Percentiles rank a stretch among this genome's conserved stretches.
phyloP scores from a whole-genome alignment of 2,329 filamentous ascomycete genomes.

The Calycina herbarum region DNA sequence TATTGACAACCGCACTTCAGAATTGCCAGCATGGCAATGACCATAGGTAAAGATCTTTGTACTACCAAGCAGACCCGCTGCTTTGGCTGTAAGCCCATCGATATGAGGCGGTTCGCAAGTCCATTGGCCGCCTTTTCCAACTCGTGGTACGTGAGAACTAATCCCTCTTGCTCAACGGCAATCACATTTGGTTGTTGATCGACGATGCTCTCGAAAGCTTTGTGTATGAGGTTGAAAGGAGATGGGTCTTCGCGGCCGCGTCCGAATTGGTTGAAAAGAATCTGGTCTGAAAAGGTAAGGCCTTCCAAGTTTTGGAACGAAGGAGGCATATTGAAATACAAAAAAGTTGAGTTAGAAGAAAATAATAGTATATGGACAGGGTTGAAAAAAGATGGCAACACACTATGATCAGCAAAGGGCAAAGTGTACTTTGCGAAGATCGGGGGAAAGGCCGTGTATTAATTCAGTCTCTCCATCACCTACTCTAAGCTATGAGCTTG shows the following conservation, averaged over 20 bases:
- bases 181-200: constrained; percentile 39
- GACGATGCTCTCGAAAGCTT: constrained; percentile 38
- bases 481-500: neutral
- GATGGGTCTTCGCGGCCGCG: constrained; percentile 31
- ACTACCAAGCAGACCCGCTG: constrained; percentile 56
- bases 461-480: neutral
- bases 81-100: constrained; percentile 43
- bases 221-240: constrained; percentile 39
- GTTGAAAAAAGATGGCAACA: neutral
- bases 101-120: constrained; percentile 44
- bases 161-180: constrained; percentile 42
- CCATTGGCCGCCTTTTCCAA: constrained; percentile 46
- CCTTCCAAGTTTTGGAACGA: constrained; percentile 17
- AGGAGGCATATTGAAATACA: constrained; percentile 13
- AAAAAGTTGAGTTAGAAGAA: neutral
- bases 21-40: constrained; percentile 56
- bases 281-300: constrained; percentile 16
- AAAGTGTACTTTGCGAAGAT: neutral
- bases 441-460: neutral
- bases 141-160: constrained; percentile 46
- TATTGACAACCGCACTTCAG: constrained; percentile 60
- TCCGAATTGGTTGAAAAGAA: constrained; percentile 33
- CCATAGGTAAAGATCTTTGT: constrained; percentile 55
- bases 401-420: neutral
- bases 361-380: neutral